Base-by-base conservation (phyloP, 2,329 filamentous ascomycete genomes). In the Aspergillus sp. region DNA sequence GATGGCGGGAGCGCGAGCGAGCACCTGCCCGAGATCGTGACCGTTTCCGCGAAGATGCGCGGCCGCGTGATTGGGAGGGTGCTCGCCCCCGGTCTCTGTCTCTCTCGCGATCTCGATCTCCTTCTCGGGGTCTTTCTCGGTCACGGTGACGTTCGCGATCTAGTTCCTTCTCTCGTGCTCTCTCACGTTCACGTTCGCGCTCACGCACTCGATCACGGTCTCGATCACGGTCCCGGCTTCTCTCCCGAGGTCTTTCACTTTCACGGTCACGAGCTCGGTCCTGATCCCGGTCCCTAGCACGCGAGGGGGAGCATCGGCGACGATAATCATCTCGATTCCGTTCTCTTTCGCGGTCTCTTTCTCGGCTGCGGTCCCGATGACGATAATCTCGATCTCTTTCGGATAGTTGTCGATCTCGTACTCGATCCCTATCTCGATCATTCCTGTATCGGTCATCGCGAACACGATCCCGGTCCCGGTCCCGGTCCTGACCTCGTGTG, bases 21-120 rank as follows among this genome's bases (percentile, higher is more conserved):
- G 59, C 61, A 19, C 33, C 15, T n/a, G 13, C 15, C 12, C 63
- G 63, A 37, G 66, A 69, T 17, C 58, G 55, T 38, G 67, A 70
- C 41, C 64, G 57, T 45, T 53, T 52, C 23, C 63, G 52, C 5
- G 54, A 51, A 41, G 53, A 49, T 46, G 55, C 46, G 10, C 53
- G 52, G 32, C 44, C 38, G 7, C 49, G 57, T 15, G 59, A 55
- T 13, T 49, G 35, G 17, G 53, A 56, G 23, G 48, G 49, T 15
- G 48, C 50, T 30, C 48, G 32, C 5, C 23, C 30, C 9, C 45
- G 49, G 37, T 39, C 37, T 39, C 17, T 17, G 5, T 56, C 57
- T n/a, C 45, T 45, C n/a, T 53, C 46, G 45, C 59, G 49, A 49
- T 53, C 55, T 39, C 20, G 54, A 57, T 46, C 54, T 47, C 10